A percentile compares a stretch with the other conserved stretches of the same genome.
Conservation (phyloP, 2,329 filamentous ascomycete species). For the Byssoonygena ceratinophila region DNA sequence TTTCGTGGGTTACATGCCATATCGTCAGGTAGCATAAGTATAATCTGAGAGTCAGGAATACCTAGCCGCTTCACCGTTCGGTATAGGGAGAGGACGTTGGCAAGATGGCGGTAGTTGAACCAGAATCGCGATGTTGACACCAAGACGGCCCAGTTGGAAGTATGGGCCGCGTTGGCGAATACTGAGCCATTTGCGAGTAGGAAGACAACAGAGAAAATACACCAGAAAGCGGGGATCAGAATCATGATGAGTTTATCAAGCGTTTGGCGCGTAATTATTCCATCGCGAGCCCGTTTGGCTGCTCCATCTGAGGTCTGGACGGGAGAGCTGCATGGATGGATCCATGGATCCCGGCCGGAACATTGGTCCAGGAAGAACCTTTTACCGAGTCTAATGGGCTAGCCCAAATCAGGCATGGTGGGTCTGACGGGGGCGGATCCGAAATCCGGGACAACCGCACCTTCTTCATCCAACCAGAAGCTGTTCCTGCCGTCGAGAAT, state of each 20-base stretch:
- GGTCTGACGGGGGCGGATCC: background rate
- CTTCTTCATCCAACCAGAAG: background rate
- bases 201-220: constrained; percentile 20
- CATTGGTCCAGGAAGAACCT: background rate
- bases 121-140: constrained; percentile 97
- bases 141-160: constrained; percentile 98
- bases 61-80: constrained; percentile 95
- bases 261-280: too few relatives aligned
- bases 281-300: too few relatives aligned
- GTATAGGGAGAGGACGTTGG: constrained; percentile 95
- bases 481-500: background rate
- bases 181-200: constrained; percentile 7
- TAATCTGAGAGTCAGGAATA: constrained; percentile 97
- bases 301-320: too few relatives aligned
- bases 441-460: background rate
- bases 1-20: constrained; percentile 99
- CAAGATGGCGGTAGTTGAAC: constrained; percentile 99
- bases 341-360: too few relatives aligned
- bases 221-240: constrained; percentile 12
- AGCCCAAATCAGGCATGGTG: background rate
- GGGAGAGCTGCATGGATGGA: too few relatives aligned
- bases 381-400: background rate
- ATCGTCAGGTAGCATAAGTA: constrained; percentile 98
- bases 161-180: constrained; percentile 48
- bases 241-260: constrained; percentile 1